Percentiles rank a stretch among this genome's conserved stretches.
These are phyloP conservation scores for Aegilops longissima DNA, from an alignment of 176 grass and related monocot genomes.

Conservation along the genomic window DNA sequence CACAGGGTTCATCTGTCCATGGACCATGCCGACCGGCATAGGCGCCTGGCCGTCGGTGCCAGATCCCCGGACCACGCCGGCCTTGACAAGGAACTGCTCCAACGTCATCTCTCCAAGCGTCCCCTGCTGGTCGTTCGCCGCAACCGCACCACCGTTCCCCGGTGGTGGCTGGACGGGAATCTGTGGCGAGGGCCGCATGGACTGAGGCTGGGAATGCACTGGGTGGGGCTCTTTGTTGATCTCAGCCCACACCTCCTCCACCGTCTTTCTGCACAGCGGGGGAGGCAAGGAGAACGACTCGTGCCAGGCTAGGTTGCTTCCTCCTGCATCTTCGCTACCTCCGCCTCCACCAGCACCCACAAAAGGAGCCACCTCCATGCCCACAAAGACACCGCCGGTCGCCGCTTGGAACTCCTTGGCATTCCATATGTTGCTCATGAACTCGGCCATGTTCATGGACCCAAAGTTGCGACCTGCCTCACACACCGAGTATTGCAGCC, in stretches of 20 bases:
- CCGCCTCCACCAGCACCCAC: background rate
- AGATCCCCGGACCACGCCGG: slow-evolving; percentile 65
- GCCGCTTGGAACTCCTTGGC: slow-evolving; percentile 71
- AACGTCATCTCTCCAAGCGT: slow-evolving; percentile 94
- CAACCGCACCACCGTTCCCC: background rate
- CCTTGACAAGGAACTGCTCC: slow-evolving; percentile 90
- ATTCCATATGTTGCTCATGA: slow-evolving; percentile 93
- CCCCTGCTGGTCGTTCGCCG: slow-evolving; percentile 27
- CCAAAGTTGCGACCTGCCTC: slow-evolving; percentile 80
- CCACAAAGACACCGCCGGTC: background rate
- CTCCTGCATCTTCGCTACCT: background rate
- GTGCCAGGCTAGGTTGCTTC: slow-evolving; percentile 50
- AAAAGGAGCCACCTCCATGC: background rate
- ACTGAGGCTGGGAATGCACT: background rate
- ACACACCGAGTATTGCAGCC: slow-evolving; percentile 77
- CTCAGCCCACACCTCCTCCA: slow-evolving; percentile 92
- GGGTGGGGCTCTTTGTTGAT: slow-evolving; percentile 35
- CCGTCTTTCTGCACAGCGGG: slow-evolving; percentile 72
- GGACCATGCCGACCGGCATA: slow-evolving; percentile 37
- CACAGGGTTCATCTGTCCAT: slow-evolving; percentile 26
- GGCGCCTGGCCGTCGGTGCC: slow-evolving; percentile 12
- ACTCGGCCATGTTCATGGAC: slow-evolving; percentile 99
- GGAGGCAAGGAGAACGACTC: slow-evolving; percentile 60
- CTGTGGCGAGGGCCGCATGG: background rate
- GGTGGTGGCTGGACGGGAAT: slow-evolving; percentile 24